Percentiles rank a stretch among this genome's conserved stretches.
Conservation (phyloP, 257 asterid species). For the Solanum stenotomum region DNA sequence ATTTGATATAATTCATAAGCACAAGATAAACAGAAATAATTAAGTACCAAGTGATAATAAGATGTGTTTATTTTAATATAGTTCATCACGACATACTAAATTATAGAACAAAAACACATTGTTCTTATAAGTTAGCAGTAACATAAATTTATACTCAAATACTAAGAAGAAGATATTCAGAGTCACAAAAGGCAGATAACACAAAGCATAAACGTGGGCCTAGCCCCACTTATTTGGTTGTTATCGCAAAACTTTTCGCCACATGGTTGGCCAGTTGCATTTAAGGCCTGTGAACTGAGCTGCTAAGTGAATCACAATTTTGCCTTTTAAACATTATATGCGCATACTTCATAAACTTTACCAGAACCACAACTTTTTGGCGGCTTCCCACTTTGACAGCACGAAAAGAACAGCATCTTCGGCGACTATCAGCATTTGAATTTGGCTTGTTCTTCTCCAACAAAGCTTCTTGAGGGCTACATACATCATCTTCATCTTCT, state of each 20-base stretch:
- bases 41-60: background rate
- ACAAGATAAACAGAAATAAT: background rate
- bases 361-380: conserved; percentile 85
- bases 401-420: conserved; percentile 57
- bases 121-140: background rate
- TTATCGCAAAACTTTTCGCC: background rate
- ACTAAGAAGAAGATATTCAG: background rate
- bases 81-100: background rate
- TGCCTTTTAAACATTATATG: background rate
- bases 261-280: background rate
- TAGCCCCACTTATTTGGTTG: background rate
- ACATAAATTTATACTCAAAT: background rate
- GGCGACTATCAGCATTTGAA: conserved; percentile 23
- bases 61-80: background rate
- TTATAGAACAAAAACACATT: background rate
- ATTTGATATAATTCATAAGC: background rate
- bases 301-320: background rate
- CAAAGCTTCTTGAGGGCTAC: conserved; percentile 49
- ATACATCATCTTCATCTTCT: conserved; percentile 81
- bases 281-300: background rate
- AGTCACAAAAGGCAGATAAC: background rate
- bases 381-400: conserved; percentile 64
- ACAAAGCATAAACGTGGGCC: background rate
- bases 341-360: conserved; percentile 1
- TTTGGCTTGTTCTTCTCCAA: conserved; percentile 50